Base-by-base conservation (phyloP, 805 yeast species). In the Suhomyces kilbournensis region DNA sequence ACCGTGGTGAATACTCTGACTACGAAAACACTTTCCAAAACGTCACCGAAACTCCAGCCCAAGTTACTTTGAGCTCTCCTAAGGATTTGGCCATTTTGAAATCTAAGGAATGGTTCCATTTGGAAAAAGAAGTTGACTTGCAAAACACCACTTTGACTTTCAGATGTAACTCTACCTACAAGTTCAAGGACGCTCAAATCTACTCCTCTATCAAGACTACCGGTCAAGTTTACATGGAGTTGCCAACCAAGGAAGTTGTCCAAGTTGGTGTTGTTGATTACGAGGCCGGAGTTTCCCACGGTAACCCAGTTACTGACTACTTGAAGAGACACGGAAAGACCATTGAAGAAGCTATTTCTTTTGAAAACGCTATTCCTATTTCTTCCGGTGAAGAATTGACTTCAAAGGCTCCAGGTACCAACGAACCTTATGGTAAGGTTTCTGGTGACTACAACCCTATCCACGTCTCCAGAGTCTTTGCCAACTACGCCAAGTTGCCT, bases 371-470 rank as follows among this genome's bases (percentile, higher is more conserved):
- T 51, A 92, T 93, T 65, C 96, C 97, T 63, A 81, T 94, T 60
- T 81, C 87, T 45, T 79, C 86, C 52, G 78, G 81, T 54, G 82
- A 82, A 61, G 83, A 79, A 60, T 78, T 83, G 61, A 71, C 80
- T 44, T 78, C 86, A 5, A 89, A 89, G 70, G 88, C 98, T 44
- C 99, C 99, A 67, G 88, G 91, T 57, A 87, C 97, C 51, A 94
- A 94, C 72, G 98, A 90, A 76, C 90, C 96, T 25, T 94, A 94
- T 68, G 99, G 97, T 57, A 88, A 84, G 68, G 97, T 94, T 43
- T 93, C 98, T 56, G 98, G 98, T 68, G 99, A 94, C 74, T 93
- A 82, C 84, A 94, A 94, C 74, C 99, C 99, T 56, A 94, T 94
- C 64, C 99, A 94, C 70, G 98, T 96, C 55, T 88, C 96, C 34